These are phyloP conservation scores for Fraxinus paxiana DNA, from an alignment of 305 asterid genomes.

Conservation along the genomic window DNA sequence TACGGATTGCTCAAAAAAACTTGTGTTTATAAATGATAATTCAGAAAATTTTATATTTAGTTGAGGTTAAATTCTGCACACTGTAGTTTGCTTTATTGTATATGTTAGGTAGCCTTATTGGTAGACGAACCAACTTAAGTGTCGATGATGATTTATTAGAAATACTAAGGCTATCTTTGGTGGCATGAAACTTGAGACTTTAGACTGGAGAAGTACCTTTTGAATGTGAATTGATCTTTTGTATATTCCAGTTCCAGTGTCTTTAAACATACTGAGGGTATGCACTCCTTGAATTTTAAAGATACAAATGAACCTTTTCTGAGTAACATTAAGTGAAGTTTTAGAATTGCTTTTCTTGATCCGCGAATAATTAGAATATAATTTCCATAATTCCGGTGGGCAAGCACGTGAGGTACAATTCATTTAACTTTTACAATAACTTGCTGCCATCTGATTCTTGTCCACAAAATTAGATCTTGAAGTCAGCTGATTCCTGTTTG, in stretches of 20 bases:
- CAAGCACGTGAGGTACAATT: background rate
- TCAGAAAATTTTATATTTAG: background rate
- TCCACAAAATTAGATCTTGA: background rate
- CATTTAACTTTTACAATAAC: background rate
- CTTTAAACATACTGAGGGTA: background rate
- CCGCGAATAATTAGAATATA: background rate
- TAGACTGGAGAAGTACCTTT: background rate
- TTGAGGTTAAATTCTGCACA: background rate
- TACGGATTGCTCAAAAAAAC: background rate
- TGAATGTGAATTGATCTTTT: background rate
- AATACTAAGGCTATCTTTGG: background rate
- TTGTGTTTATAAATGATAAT: background rate
- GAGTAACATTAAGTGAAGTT: background rate
- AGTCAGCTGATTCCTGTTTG: background rate
- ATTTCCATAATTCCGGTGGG: background rate
- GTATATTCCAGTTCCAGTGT: background rate
- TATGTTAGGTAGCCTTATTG: background rate
- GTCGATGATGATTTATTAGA: background rate
- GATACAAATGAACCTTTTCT: background rate
- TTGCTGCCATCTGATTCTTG: background rate
- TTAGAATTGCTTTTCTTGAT: background rate
- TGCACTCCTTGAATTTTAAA: background rate
- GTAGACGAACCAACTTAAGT: background rate
- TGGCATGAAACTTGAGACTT: background rate
- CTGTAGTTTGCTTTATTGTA: background rate